Base-by-base conservation (phyloP, 164 flowering plant species). In the Dillenia suffruticosa region DNA sequence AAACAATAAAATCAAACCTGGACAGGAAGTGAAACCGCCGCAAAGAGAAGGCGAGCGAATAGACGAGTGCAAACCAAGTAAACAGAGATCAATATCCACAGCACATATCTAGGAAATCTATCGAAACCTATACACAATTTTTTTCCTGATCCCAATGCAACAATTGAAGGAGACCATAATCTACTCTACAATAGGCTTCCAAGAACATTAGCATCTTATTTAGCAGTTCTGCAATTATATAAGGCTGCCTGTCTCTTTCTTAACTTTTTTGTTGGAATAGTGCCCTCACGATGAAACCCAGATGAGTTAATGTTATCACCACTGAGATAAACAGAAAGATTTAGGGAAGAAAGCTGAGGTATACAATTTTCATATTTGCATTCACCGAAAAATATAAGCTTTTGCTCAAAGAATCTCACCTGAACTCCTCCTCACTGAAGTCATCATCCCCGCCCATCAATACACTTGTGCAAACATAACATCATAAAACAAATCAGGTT, bases 391-490 rank as follows among this genome's bases (percentile, higher is more conserved):
- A 32, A 32, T 32, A 6, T 32, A 32, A 5, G 40, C 40, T 32
- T 32, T 32, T 32, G 40, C 5, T 32, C 10, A 53, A 44, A 9
- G 26, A 1, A 56, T 44, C 74, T 57, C 69, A 95, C 99, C 96
- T 92, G 72, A 92, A 86, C 51, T 85, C 92, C 63, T 86, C 97
- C 66, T 83, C 92, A 32, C 69, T 68, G 52, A 66, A 60, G 58
- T 86, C 96, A 56, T 85, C 88, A 57, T 55, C 74, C 65, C 77
- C 88, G 63, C 87, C 84, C 76, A 92, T 60, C 62, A 95, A 79
- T 44, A 83, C 90, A 77, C 86, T 89, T 16, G 99, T 88, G 64
- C 99, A 95, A 44, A 71, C 88, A 79, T 96, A 92, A 70, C 68
- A 70, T 51, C 46, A 59, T 12, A 24, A 54, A 54, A 54, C 19